Percentiles rank a stretch among this genome's conserved stretches.
Conservation (phyloP, 164 flowering plant genomes). For the Magnolia kwangsiensis region DNA sequence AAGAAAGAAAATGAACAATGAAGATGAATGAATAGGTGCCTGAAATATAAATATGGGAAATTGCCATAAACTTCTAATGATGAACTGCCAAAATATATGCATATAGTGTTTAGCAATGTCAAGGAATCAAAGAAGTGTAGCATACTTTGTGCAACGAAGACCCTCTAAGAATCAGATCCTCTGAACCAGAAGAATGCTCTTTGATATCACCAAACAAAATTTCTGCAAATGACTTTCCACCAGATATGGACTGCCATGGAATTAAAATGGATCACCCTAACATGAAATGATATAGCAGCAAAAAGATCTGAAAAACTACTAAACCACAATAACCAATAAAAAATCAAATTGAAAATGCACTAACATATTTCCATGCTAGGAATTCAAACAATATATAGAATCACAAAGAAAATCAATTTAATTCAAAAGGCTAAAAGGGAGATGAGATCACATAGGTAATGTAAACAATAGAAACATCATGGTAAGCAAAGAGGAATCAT, state of each 20-base stretch:
- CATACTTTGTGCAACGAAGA: constrained; percentile 75
- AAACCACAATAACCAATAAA: background rate
- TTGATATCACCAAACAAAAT: constrained; percentile 61
- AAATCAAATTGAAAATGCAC: background rate
- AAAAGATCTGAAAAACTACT: background rate
- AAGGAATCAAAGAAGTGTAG: background rate
- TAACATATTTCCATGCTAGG: background rate
- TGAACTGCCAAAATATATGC: too few relatives aligned
- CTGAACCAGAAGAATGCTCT: constrained; percentile 31
- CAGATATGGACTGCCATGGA: constrained; percentile 77
- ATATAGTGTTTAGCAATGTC: too few relatives aligned
- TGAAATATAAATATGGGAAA: too few relatives aligned
- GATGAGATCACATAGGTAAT: background rate
- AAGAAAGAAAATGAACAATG: background rate
- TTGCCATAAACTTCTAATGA: too few relatives aligned
- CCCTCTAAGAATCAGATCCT: constrained; percentile 53
- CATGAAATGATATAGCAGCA: background rate
- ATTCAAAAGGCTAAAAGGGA: background rate
- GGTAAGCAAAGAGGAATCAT: too few relatives aligned
- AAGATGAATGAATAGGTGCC: too few relatives aligned
- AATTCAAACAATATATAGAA: background rate
- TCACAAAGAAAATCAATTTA: background rate
- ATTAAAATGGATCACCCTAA: constrained; percentile 5
- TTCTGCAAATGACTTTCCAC: constrained; percentile 88
- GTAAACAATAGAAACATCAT: too few relatives aligned